phyloP scores from a whole-genome alignment of 768 basidiomycete genomes.

The Tylopilus vinaceipallidus region DNA sequence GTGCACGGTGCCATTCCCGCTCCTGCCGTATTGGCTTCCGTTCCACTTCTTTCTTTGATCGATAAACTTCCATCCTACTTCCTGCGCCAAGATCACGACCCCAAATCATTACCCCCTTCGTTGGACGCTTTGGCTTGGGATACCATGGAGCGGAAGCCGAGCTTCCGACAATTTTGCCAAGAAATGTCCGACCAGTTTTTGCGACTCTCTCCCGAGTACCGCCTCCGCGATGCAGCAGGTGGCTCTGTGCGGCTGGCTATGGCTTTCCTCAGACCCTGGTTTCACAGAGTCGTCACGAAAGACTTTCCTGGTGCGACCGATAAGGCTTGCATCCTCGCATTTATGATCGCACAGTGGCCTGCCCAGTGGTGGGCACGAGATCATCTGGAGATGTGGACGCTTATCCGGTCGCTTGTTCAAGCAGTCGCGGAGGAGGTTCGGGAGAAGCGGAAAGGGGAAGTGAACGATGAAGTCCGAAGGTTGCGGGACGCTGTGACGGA shows the following conservation, averaged over 20 bases:
- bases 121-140: conserved; percentile 51
- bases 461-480: conserved; percentile 45
- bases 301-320: conserved; percentile 39
- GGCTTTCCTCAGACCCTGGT: conserved; percentile 68
- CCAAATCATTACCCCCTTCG: conserved; percentile 28
- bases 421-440: conserved; percentile 66
- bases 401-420: conserved; percentile 56
- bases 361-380: conserved; percentile 66
- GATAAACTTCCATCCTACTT: conserved; percentile 75
- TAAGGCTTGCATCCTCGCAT: conserved; percentile 43
- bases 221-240: conserved; percentile 63
- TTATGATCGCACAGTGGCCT: conserved; percentile 62
- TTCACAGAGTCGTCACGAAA: conserved; percentile 47
- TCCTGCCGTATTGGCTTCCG: conserved; percentile 63
- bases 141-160: conserved; percentile 55
- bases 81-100: conserved; percentile 34
- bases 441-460: conserved; percentile 43
- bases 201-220: conserved; percentile 50
- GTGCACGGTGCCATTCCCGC: conserved; percentile 67
- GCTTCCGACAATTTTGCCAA: conserved; percentile 69
- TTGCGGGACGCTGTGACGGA: conserved; percentile 50
- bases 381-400: conserved; percentile 57
- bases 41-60: conserved; percentile 64
- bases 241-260: conserved; percentile 68
- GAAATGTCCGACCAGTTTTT: conserved; percentile 65